A percentile compares a stretch with the other conserved stretches of the same genome.
Evolutionary conservation across 768 basidiomycete species (phyloP).

Genomic region (Mycena sanguinolenta): DNA sequence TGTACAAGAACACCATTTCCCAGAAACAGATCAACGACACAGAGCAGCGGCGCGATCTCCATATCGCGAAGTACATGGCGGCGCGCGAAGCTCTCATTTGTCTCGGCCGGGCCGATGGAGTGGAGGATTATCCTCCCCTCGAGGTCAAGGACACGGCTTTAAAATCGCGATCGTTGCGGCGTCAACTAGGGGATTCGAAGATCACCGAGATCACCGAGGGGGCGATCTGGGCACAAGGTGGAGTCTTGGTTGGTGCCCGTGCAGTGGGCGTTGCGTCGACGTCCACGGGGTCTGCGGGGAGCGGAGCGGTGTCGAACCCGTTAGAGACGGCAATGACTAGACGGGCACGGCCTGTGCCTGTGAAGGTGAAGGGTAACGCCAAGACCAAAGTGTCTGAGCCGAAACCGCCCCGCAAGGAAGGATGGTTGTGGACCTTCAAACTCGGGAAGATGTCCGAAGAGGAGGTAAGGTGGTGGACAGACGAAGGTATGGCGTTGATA

Average conservation of each 20-base stretch:
- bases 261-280: too few species aligned
- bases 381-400: too few species aligned
- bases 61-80: neutral
- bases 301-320: too few species aligned
- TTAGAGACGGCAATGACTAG: neutral
- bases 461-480: neutral
- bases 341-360: neutral
- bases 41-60: neutral
- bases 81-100: neutral
- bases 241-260: neutral
- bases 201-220: neutral
- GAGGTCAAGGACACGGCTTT: neutral
- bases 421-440: conserved; percentile 6
- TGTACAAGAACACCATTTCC: conserved; percentile 9
- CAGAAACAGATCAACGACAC: conserved; percentile 16
- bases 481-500: neutral
- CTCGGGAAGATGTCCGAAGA: neutral
- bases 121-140: neutral
- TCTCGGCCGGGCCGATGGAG: neutral
- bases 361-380: too few species aligned
- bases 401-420: neutral
- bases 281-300: too few species aligned
- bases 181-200: neutral
- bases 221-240: neutral
- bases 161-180: neutral